A percentile compares a stretch with the other conserved stretches of the same genome.
Evolutionary conservation across 192 early-diverging fungal genomes (phyloP).

Genomic region (Diversispora epigaea): DNA sequence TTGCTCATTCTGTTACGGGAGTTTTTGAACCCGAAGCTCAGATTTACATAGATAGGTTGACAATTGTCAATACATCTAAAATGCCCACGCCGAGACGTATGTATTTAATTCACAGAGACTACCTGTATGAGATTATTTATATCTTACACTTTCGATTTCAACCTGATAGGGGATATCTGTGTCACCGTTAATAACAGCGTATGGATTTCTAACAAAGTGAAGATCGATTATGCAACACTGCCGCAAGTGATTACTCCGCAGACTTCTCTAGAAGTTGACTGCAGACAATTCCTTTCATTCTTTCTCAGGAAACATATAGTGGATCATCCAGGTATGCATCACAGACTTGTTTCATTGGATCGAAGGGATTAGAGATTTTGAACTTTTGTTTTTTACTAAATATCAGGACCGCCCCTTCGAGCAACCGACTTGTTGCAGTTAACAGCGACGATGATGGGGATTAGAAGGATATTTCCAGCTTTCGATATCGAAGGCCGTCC

Average conservation of each 20-base stretch:
- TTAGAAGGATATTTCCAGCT: constrained; percentile 11
- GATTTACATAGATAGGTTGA: constrained; percentile 23
- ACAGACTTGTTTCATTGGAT: neutral
- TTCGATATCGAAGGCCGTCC: constrained; percentile 18
- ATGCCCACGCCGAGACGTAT: constrained; percentile 29
- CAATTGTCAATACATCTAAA: constrained; percentile 12
- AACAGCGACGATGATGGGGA: constrained; percentile 26
- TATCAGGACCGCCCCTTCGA: constrained; percentile 27
- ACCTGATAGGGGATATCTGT: constrained; percentile 26
- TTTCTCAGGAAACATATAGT: constrained; percentile 24
- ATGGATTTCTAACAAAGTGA: constrained; percentile 22
- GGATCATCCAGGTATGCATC: constrained; percentile 12
- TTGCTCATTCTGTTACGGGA: neutral
- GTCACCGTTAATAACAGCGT: constrained; percentile 9
- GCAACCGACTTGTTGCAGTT: constrained; percentile 4
- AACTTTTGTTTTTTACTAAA: neutral
- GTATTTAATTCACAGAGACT: neutral
- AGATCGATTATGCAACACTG: neutral
- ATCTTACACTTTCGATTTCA: constrained; percentile 20
- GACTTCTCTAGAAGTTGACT: constrained; percentile 5
- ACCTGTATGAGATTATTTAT: neutral
- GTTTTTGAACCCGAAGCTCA: constrained; percentile 30
- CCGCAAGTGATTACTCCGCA: constrained; percentile 4
- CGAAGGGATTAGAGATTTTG: no score
- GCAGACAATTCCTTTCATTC: constrained; percentile 11